A percentile compares a stretch with the other conserved stretches of the same genome.
phyloP scores from a whole-genome alignment of 2,329 filamentous ascomycete species.

The Sarocladium oryzae region DNA sequence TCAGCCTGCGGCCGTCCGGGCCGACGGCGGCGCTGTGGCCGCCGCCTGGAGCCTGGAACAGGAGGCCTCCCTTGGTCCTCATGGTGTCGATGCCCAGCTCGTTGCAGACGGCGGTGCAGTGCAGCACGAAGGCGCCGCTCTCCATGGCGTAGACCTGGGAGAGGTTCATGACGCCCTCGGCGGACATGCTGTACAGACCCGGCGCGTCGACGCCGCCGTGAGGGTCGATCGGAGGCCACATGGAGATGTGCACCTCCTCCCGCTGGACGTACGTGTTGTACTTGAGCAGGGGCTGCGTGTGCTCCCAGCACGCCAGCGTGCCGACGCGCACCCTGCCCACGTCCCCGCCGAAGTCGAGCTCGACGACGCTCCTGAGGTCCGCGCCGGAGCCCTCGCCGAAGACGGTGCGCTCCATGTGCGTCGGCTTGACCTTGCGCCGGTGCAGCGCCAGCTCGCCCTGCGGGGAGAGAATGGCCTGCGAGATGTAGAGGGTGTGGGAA shows the following conservation, averaged over 20 bases:
- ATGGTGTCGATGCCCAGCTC: slow-evolving; percentile 34
- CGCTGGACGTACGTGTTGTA: slow-evolving; percentile 37
- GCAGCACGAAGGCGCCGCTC: slow-evolving; percentile 45
- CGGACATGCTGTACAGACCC: slow-evolving; percentile 24
- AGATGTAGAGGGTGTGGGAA: slow-evolving; percentile 33
- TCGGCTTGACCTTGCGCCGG: slow-evolving; percentile 46
- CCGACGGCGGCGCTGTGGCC: slow-evolving; percentile 18
- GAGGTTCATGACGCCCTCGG: slow-evolving; percentile 33
- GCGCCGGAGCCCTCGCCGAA: slow-evolving; percentile 38
- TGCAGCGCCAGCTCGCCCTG: slow-evolving; percentile 32
- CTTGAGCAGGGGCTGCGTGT: slow-evolving; percentile 42
- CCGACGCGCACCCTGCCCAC: slow-evolving; percentile 30
- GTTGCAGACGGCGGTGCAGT: slow-evolving; percentile 25
- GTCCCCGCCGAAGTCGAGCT: slow-evolving; percentile 27
- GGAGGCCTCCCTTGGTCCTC: slow-evolving; percentile 30
- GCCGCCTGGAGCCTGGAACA: slow-evolving; percentile 16
- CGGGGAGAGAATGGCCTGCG: slow-evolving; percentile 36
- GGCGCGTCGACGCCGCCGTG: slow-evolving; percentile 15
- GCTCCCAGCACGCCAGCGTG: slow-evolving; percentile 43
- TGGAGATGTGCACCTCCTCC: slow-evolving; percentile 40
- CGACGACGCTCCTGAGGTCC: slow-evolving; percentile 32
- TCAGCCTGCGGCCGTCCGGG: slow-evolving; percentile 18
- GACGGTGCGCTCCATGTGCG: slow-evolving; percentile 44
- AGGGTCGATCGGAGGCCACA: slow-evolving; percentile 34
- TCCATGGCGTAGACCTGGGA: slow-evolving; percentile 52